A percentile compares a stretch with the other conserved stretches of the same genome.
phyloP scores from a whole-genome alignment of 2,329 filamentous ascomycete genomes.

The Rhinocladiella mackenziei region DNA sequence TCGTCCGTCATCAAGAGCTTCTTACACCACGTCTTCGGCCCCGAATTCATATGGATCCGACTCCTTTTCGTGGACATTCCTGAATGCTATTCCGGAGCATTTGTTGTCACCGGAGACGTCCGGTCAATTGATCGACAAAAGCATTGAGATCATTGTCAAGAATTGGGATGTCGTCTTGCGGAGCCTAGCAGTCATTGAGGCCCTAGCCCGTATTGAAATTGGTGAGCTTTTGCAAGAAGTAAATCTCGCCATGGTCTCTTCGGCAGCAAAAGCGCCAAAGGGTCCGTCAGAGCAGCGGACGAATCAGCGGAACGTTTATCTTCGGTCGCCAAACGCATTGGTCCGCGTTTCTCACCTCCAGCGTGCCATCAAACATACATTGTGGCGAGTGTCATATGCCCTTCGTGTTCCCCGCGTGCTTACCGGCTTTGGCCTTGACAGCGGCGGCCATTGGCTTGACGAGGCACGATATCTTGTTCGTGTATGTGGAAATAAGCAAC shows the following conservation, averaged over 20 bases:
- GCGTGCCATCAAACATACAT: constrained; percentile 45
- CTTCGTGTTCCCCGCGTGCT: constrained; percentile 55
- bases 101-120: constrained; percentile 18
- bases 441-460: constrained; percentile 58
- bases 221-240: constrained; percentile 48
- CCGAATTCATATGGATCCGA: constrained; percentile 29
- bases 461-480: constrained; percentile 57
- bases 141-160: constrained; percentile 54
- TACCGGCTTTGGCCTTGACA: constrained; percentile 49
- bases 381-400: constrained; percentile 51
- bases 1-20: constrained; percentile 21
- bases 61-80: constrained; percentile 28
- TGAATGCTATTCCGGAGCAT: constrained; percentile 29
- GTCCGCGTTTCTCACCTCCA: constrained; percentile 40
- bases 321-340: constrained; percentile 47
- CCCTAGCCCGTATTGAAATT: constrained; percentile 50
- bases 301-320: constrained; percentile 47
- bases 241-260: constrained; percentile 37
- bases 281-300: constrained; percentile 47
- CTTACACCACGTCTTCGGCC: constrained; percentile 16
- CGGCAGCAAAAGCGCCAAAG: constrained; percentile 41
- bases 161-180: constrained; percentile 59
- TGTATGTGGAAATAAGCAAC: constrained; percentile 52
- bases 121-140: constrained; percentile 41
- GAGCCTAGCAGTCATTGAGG: constrained; percentile 52